These are phyloP conservation scores for Cladophialophora yegresii DNA, from an alignment of 2,329 filamentous ascomycete genomes.

Conservation along the genomic window DNA sequence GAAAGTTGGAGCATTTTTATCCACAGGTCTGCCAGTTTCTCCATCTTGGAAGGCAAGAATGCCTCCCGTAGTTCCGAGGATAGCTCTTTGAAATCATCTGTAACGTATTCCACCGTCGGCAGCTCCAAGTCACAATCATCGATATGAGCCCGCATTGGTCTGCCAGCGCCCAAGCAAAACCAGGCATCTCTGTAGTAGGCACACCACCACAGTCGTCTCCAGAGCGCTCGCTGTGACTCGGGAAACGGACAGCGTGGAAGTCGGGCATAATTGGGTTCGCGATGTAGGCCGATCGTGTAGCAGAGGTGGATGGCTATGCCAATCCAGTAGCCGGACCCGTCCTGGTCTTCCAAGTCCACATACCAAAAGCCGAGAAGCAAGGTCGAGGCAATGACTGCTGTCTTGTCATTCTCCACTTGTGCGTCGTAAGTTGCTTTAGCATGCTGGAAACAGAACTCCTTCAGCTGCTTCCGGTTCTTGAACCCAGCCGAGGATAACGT, in stretches of 20 bases:
- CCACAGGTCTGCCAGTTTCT: slow-evolving; percentile 23
- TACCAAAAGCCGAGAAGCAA: slow-evolving; percentile 50
- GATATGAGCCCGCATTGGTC: slow-evolving; percentile 45
- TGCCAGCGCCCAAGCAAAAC: slow-evolving; percentile 45
- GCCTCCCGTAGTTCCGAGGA: slow-evolving; percentile 15
- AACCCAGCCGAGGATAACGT: slow-evolving; percentile 41
- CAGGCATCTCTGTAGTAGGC: slow-evolving; percentile 48
- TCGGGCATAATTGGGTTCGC: slow-evolving; percentile 36
- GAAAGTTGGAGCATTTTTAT: slow-evolving; percentile 39
- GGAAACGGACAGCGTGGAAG: slow-evolving; percentile 30
- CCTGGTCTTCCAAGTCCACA: slow-evolving; percentile 46
- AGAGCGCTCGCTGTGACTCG: slow-evolving; percentile 38
- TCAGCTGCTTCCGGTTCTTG: slow-evolving; percentile 42
- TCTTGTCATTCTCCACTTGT: slow-evolving; percentile 44
- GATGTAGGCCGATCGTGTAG: slow-evolving; percentile 50
- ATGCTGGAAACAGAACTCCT: slow-evolving; percentile 43
- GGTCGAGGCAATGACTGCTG: slow-evolving; percentile 47
- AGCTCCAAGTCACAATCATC: slow-evolving; percentile 44
- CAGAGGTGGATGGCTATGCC: slow-evolving; percentile 49
- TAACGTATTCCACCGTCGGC: slow-evolving; percentile 38
- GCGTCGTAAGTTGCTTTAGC: slow-evolving; percentile 39
- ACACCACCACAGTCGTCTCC: slow-evolving; percentile 48
- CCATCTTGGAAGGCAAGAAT: slow-evolving; percentile 36
- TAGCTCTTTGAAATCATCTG: slow-evolving; percentile 35
- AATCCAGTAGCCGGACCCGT: slow-evolving; percentile 51